These are phyloP conservation scores for Zoysia japonica DNA, from an alignment of 176 grass and related monocot species.

Conservation along the genomic window DNA sequence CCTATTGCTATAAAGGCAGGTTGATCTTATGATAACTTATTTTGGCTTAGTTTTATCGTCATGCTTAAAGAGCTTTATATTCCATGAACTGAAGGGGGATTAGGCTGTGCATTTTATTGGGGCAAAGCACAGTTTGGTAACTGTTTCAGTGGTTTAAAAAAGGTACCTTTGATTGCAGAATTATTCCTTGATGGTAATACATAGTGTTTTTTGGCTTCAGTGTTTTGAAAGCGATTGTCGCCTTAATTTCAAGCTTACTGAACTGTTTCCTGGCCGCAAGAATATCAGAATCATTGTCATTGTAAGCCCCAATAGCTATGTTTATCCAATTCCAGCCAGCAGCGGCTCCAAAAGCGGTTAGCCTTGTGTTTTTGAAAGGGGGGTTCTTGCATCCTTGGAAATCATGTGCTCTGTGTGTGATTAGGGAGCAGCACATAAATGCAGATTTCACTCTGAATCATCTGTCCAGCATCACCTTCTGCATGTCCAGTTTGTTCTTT, in stretches of 20 bases:
- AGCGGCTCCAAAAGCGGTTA: background rate
- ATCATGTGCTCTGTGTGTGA: background rate
- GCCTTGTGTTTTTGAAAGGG: background rate
- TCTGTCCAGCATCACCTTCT: constrained; percentile 4
- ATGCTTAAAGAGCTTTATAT: constrained; percentile 7
- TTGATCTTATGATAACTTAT: background rate
- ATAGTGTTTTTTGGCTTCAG: background rate
- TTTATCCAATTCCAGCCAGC: background rate
- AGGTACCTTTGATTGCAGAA: background rate
- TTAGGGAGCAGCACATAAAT: constrained; percentile 28
- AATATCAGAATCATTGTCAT: constrained; percentile 33
- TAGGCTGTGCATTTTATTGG: too few species aligned
- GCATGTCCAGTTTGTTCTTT: background rate
- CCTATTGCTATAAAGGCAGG: constrained; percentile 66
- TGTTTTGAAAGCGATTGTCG: background rate
- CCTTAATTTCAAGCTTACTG: constrained; percentile 37
- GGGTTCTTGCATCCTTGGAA: background rate
- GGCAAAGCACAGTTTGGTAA: too few species aligned
- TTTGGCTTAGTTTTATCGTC: constrained; percentile 1
- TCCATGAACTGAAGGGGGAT: background rate
- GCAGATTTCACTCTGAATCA: background rate
- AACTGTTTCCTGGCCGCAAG: constrained; percentile 34
- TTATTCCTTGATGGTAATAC: background rate
- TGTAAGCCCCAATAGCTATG: constrained; percentile 7
- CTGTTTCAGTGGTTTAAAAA: background rate